phyloP scores from a whole-genome alignment of 139 green algal species.

The Chlorella sp. region DNA sequence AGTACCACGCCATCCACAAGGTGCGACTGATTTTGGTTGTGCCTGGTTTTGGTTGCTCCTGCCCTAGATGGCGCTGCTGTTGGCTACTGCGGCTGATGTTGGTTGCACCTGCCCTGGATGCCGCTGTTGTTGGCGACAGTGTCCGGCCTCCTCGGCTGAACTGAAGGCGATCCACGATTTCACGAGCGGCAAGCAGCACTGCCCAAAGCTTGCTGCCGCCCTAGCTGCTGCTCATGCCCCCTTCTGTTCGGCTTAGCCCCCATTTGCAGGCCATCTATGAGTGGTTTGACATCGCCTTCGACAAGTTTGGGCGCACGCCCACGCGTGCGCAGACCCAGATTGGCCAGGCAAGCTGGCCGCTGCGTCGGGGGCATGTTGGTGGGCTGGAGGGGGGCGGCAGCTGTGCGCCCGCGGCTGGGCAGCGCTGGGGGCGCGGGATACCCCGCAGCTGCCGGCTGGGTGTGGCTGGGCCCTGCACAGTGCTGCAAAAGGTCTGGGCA shows the following conservation, averaged over 20 bases:
- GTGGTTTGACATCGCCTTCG: constrained; percentile 97
- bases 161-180: too few relatives aligned
- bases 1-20: constrained; percentile 96
- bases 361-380: neutral
- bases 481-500: too few relatives aligned
- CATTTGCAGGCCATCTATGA: constrained; percentile 86
- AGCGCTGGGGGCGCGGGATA: too few relatives aligned
- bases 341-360: constrained; percentile 44
- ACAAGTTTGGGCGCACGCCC: constrained; percentile 95
- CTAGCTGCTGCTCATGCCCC: too few relatives aligned
- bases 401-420: neutral
- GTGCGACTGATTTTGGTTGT: neutral
- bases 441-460: too few relatives aligned
- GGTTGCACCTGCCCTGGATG: too few relatives aligned
- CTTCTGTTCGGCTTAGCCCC: neutral
- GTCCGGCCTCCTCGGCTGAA: too few relatives aligned
- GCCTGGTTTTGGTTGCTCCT: too few relatives aligned
- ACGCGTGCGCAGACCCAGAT: constrained; percentile 82
- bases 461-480: too few relatives aligned
- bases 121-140: neutral
- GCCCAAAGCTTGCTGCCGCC: neutral
- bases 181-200: too few relatives aligned
- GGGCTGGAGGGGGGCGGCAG: neutral
- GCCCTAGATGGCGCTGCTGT: too few relatives aligned
- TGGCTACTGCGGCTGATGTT: too few relatives aligned